Conservation (phyloP, 129 eudicot genomes). For the Flaveria linearis region DNA sequence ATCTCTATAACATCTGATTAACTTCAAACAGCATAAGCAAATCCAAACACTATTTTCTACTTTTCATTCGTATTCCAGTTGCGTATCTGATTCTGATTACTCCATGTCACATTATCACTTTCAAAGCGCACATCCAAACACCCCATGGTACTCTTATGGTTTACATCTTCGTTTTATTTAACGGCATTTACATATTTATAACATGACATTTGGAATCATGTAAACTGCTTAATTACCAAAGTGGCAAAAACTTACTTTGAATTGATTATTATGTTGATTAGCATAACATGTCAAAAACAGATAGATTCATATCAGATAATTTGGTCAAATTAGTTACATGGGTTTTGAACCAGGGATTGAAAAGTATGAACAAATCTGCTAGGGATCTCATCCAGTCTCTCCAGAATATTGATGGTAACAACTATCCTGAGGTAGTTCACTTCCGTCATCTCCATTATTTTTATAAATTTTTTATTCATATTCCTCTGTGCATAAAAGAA, state of each 20-base stretch:
- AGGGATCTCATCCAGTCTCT: conserved; percentile 86
- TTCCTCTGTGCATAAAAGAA: background rate
- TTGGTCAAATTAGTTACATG: conserved; percentile 14
- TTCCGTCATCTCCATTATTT: background rate
- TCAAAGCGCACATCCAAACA: background rate
- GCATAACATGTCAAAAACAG: background rate
- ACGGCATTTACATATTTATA: background rate
- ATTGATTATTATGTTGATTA: conserved; percentile 1
- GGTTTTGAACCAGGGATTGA: conserved; percentile 61
- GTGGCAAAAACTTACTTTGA: background rate
- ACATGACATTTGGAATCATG: background rate
- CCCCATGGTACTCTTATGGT: background rate
- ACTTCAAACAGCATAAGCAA: background rate
- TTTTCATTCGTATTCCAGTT: background rate
- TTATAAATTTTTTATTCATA: background rate
- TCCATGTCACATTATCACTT: background rate
- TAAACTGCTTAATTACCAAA: background rate
- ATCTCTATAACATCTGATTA: background rate
- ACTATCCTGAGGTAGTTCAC: conserved; percentile 80
- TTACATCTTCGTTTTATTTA: background rate
- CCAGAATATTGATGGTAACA: conserved; percentile 87
- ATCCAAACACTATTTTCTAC: background rate
- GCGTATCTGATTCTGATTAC: background rate
- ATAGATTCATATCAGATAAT: conserved; percentile 2
- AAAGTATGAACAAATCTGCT: conserved; percentile 87